A percentile compares a stretch with the other conserved stretches of the same genome.
Evolutionary conservation across 495 filamentous ascomycete genomes (phyloP).

Genomic region (Trichocladium antarcticum): DNA sequence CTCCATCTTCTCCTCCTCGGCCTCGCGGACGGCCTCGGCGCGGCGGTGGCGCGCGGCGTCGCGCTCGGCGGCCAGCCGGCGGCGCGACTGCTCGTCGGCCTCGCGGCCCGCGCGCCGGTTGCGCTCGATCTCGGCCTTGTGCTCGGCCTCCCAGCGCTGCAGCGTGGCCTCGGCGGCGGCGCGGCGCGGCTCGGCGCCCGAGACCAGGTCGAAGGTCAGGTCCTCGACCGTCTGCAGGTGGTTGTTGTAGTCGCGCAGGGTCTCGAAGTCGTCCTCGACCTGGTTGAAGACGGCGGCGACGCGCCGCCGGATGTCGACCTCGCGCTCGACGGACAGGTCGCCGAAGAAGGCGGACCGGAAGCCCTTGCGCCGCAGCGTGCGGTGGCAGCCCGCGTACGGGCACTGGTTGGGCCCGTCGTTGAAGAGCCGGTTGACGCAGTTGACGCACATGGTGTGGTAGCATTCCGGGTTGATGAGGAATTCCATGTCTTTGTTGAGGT

Average conservation of each 20-base stretch:
- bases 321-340: constrained; percentile 81
- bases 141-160: constrained; percentile 55
- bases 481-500: constrained; percentile 83
- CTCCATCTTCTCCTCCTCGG: constrained; percentile 44
- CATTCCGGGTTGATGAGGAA: constrained; percentile 97
- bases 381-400: constrained; percentile 74
- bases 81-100: constrained; percentile 35
- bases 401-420: constrained; percentile 80
- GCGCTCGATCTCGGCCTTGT: constrained; percentile 57
- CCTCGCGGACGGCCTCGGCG: constrained; percentile 48
- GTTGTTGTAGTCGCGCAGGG: constrained; percentile 72
- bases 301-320: constrained; percentile 79
- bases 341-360: constrained; percentile 86
- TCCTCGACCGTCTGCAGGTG: constrained; percentile 91
- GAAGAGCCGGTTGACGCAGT: constrained; percentile 91
- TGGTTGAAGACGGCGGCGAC: constrained; percentile 80
- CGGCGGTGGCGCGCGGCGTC: constrained; percentile 50
- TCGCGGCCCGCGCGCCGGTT: constrained; percentile 55
- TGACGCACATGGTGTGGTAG: constrained; percentile 97
- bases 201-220: constrained; percentile 76
- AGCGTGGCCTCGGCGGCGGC: constrained; percentile 58
- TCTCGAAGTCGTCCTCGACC: constrained; percentile 80
- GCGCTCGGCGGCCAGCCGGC: constrained; percentile 30
- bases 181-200: constrained; percentile 47
- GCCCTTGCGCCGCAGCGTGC: constrained; percentile 69